Conservation (phyloP, 805 yeast species). For the Lipomyces yamanashiensis region DNA sequence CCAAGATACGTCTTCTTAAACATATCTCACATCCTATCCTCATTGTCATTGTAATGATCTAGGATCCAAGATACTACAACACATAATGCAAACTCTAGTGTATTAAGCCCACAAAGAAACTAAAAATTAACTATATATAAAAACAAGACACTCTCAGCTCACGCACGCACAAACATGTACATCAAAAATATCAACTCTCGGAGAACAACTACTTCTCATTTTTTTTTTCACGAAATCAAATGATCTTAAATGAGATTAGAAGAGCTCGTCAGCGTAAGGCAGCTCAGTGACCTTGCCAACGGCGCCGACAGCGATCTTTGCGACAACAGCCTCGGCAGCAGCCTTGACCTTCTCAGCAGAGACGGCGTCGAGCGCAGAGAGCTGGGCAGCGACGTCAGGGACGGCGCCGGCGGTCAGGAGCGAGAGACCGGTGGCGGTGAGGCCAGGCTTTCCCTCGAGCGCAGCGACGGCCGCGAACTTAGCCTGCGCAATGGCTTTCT, state of each 20-base stretch:
- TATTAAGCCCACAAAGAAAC: too few species aligned
- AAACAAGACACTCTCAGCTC: too few species aligned
- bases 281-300: conserved; percentile 85
- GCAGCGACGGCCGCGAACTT: conserved; percentile 61
- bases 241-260: background rate
- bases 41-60: too few species aligned
- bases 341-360: conserved; percentile 45
- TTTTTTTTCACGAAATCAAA: background rate
- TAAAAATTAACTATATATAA: too few species aligned
- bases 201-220: background rate
- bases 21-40: too few species aligned
- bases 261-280: conserved; percentile 79
- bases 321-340: conserved; percentile 46
- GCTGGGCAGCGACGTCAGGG: conserved; percentile 41
- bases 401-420: conserved; percentile 49
- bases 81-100: too few species aligned
- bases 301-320: conserved; percentile 81
- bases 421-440: conserved; percentile 34
- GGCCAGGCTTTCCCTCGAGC: conserved; percentile 38
- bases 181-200: too few species aligned
- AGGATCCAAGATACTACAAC: too few species aligned
- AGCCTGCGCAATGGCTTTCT: conserved; percentile 60
- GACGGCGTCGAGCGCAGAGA: conserved; percentile 35
- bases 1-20: too few species aligned
- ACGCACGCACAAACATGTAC: too few species aligned